phyloP scores from a whole-genome alignment of 2,329 filamentous ascomycete genomes.

The Colletotrichum tropicicola region DNA sequence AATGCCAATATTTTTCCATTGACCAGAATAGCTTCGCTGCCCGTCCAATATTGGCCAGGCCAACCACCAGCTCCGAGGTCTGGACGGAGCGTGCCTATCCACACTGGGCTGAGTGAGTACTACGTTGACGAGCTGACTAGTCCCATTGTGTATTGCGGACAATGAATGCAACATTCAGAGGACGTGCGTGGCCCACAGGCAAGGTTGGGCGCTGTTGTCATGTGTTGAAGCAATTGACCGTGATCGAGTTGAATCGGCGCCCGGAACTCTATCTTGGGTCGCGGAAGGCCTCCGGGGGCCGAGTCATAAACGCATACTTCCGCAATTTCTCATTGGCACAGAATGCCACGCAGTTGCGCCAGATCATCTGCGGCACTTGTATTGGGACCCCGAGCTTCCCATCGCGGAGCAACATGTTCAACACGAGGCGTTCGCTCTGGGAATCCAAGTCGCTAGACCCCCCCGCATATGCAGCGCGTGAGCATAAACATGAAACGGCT shows the following conservation, averaged over 20 bases:
- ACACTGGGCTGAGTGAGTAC: background rate
- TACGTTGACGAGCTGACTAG: background rate
- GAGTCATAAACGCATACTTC: too few relatives aligned
- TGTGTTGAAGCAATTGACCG: background rate
- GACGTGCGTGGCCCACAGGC: background rate
- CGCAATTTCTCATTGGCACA: too few relatives aligned
- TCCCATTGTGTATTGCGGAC: background rate
- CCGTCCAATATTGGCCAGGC: too few relatives aligned
- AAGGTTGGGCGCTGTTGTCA: background rate
- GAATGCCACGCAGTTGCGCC: too few relatives aligned
- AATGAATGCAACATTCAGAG: background rate
- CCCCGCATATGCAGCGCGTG: background rate
- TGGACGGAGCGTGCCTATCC: background rate
- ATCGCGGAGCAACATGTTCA: too few relatives aligned
- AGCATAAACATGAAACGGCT: conserved; percentile 4
- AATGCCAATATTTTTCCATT: background rate
- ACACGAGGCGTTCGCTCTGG: background rate
- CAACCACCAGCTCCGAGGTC: background rate
- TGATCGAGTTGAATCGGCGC: background rate
- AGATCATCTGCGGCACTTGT: too few relatives aligned
- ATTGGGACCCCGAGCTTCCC: too few relatives aligned
- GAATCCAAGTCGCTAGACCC: background rate
- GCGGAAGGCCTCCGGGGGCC: too few relatives aligned
- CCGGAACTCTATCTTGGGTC: too few relatives aligned
- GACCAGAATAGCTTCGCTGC: too few relatives aligned